These are phyloP conservation scores for Aristolochia contorta DNA, from an alignment of 164 flowering plant genomes.

Conservation along the genomic window DNA sequence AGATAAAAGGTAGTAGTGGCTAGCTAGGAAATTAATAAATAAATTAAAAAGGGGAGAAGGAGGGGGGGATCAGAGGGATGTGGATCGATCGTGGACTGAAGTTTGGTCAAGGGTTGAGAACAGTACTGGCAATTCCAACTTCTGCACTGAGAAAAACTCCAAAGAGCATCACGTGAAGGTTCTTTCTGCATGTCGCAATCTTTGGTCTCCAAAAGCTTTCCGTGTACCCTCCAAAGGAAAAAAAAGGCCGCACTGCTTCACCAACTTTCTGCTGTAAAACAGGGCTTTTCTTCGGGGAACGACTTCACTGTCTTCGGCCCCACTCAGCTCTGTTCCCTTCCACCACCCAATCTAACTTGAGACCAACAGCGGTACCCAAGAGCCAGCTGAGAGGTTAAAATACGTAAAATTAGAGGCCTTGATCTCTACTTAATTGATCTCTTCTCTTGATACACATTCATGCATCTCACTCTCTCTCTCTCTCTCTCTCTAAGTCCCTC, in stretches of 20 bases:
- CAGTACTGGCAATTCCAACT: constrained; percentile 18
- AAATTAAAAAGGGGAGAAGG: not conserved
- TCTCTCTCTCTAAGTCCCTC: too few relatives aligned
- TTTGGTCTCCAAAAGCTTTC: constrained; percentile 18
- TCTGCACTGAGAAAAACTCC: constrained; percentile 24
- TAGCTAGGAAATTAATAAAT: too few relatives aligned
- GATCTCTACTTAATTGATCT: too few relatives aligned
- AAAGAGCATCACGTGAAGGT: constrained; percentile 37
- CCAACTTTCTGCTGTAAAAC: constrained; percentile 22
- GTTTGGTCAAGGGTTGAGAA: constrained; percentile 21
- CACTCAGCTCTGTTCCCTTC: too few relatives aligned
- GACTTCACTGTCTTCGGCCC: not conserved
- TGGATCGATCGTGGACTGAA: not conserved
- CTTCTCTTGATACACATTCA: not conserved
- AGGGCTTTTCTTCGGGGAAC: constrained; percentile 10
- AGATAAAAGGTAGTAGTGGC: not conserved
- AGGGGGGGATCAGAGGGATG: not conserved
- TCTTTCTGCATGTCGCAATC: constrained; percentile 24
- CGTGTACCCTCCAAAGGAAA: constrained; percentile 15
- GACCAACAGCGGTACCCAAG: not conserved
- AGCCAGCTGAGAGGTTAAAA: too few relatives aligned
- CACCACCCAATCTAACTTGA: not conserved
- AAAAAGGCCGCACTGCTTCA: constrained; percentile 11
- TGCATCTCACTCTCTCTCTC: not conserved
- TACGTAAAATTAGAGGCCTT: too few relatives aligned